Base-by-base conservation (phyloP, 305 asterid genomes). In the Galium porrigens region DNA sequence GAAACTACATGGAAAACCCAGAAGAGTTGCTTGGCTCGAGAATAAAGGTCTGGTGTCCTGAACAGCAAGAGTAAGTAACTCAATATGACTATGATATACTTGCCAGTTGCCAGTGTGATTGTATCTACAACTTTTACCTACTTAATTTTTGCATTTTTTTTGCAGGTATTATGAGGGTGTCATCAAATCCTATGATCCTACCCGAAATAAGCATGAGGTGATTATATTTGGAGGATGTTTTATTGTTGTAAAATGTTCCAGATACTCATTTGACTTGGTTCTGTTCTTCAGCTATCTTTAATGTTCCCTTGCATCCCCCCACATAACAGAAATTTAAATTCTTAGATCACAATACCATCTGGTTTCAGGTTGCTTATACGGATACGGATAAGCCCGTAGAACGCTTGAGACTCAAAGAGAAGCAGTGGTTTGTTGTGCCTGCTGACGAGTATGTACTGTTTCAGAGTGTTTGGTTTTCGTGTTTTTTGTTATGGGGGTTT, bases 21-120 rank as follows among this genome's bases (percentile, higher is more conserved):
- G 82, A 74, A 68, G 82, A 82, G 56, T 61, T 89, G 67, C 72
- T 86, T 67, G 81, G 80, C 61, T 51, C 36, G 67, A 79, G 82
- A 80, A 79, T 89, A 69, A 80, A 82, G 74, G 89, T 89, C 70
- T 89, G 95, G 96, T 89, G 96, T 95, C 90, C 96, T 36, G 94
- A 89, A 74, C 74, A 57, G 68, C 69, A 75, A 74, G 56, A 25
- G 96, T 86, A 76, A 79, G 94, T 78, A 12, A 32, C 54, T 68
- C 49, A 63, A 32, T 17, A 65, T 25, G 59, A 58, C 51, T 65
- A 70, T 14, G 42, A 66, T 55, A 48, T 63, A 36, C 42, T 36
- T 46, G 39, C 68, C 60, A 30, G 69, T 58, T 2, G 49, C 30
- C 18, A 41, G 55, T 70, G 17, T 56, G 46, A 48, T 59, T 42